Evolutionary conservation across 164 flowering plant genomes (phyloP), one percentile per base, ranked within the genome.

Genomic region (Brasenia schreberi): DNA sequence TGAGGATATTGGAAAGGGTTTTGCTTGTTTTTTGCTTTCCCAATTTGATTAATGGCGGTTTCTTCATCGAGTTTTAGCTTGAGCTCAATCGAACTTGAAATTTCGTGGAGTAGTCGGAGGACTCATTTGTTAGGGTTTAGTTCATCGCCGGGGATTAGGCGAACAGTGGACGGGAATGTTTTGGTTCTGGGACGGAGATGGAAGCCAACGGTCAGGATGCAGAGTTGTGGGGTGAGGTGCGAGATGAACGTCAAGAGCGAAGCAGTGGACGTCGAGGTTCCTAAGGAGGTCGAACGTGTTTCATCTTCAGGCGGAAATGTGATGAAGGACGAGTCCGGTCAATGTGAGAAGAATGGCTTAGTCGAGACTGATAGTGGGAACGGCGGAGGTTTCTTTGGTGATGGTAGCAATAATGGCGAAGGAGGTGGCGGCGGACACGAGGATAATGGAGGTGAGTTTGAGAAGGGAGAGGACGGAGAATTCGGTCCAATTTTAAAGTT

Each of bases 401-500:
- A 79, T 75, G 90, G 82, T 39, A 70, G 69, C n/a, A 66, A 61
- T 44, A 69, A 73, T 2, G 18, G 71, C 7, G 82, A 78, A 52
- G 76, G 76, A 9, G 83, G 89, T 6, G 81, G 82, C 0, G 87
- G 75, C 11, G 16, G 64, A 5, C 39, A 33, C 12, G 68, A 59
- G 56, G 65, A 17, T 19, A 18, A 60, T 60, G 87, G 80, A 11
- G 84, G 70, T 12, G 79, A 69, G n/a, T 73, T 73, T n/a, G 81
- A 71, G 4, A 82, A 66, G 6, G 77, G 70, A 49, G 88, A 80
- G 42, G 6, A 65, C 5, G 92, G 80, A 66, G 97, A 87, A 75
- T 87, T 88, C 65, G 97, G 95, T 5, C 86, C 87, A 6, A 27
- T 88, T 45, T 42, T 90, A 78, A 82, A 79, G 70, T 83, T 76